Evolutionary conservation across 1,139 yeast species (phyloP), one percentile per base, ranked within the genome.

Genomic region (Taphrina pruni): DNA sequence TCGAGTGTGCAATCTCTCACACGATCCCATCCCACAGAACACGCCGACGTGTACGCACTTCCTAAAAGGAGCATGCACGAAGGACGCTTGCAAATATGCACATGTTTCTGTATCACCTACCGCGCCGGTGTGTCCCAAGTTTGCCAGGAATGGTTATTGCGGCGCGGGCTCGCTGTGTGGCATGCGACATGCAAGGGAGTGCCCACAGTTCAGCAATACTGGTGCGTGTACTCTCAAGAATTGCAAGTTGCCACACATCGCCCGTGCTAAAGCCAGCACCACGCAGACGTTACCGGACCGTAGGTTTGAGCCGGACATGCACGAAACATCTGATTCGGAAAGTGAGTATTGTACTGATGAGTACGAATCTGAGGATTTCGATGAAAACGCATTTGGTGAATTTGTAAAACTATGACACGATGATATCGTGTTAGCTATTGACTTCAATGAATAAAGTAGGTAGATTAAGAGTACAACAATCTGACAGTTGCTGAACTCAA

Each of bases 101-200:
- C 96, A 88, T 75, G 81, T 79, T 75, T 76, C 83, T 68, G 78
- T 82, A 0, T 26, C 45, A 6, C 32, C 54, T 9, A 78, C 78
- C 35, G 80, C 86, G 6, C 79, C 82, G 76, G 80, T 86, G 0
- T 89, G 96, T 74, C 81, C 90, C 41, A 87, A 85, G 43, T 90
- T 90, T 79, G 83, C 93, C 1, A 75, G 87, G 46, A 84, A 85
- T 8, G 93, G 94, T 0, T 88, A 85, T 78, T 89, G 96, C 77
- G 84, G 80, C 39, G 76, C 85, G 50, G 96, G 96, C 0, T 76
- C 78, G 32, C 74, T 76, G 50, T 89, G 96, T 76, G 81, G 83
- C 6, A 82, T 84, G 70, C 77, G 84, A 54, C 96, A 89, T 76
- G 78, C 80, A 11, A 83, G 81, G 73, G 85, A 85, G 70, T 89